Evolutionary conservation across 768 basidiomycete genomes (phyloP).

Genomic region (Russula ochroleuca): DNA sequence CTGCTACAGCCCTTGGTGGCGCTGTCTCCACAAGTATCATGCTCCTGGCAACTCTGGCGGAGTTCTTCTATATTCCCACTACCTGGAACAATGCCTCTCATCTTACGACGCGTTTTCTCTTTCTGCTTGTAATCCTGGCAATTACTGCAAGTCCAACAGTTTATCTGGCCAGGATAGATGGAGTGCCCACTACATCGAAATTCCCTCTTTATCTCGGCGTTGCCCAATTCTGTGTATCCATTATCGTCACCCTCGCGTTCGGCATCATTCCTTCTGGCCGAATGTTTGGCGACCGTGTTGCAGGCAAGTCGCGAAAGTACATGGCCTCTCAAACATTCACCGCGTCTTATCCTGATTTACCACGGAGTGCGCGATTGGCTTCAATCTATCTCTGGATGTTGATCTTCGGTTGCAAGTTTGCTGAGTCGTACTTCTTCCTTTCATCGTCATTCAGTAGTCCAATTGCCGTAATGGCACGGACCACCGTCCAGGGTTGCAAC

Average conservation of each 20-base stretch:
- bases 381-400: constrained; percentile 87
- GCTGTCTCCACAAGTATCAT: constrained; percentile 91
- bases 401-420: constrained; percentile 94
- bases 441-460: constrained; percentile 96
- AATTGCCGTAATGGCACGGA: constrained; percentile 94
- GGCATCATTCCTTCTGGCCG: constrained; percentile 90
- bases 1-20: constrained; percentile 92
- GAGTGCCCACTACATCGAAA: constrained; percentile 50
- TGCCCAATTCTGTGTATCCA: constrained; percentile 90
- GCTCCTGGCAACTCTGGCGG: constrained; percentile 88
- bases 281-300: constrained; percentile 98
- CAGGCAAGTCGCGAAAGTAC: constrained; percentile 96
- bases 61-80: constrained; percentile 95
- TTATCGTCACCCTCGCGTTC: constrained; percentile 77
- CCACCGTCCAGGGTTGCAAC: constrained; percentile 84
- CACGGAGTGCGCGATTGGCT: constrained; percentile 67
- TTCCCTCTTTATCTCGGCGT: constrained; percentile 88
- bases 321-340: constrained; percentile 99
- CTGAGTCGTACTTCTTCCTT: constrained; percentile 97
- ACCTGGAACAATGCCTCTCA: constrained; percentile 99
- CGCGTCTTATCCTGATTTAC: constrained; percentile 86
- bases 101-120: constrained; percentile 87
- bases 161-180: constrained; percentile 86
- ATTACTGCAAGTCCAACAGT: constrained; percentile 91
- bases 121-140: constrained; percentile 87